Evolutionary conservation across 208 protist genomes (phyloP), one percentile per base, ranked within the genome.

Genomic region (Balamuthia mandrillaris): DNA sequence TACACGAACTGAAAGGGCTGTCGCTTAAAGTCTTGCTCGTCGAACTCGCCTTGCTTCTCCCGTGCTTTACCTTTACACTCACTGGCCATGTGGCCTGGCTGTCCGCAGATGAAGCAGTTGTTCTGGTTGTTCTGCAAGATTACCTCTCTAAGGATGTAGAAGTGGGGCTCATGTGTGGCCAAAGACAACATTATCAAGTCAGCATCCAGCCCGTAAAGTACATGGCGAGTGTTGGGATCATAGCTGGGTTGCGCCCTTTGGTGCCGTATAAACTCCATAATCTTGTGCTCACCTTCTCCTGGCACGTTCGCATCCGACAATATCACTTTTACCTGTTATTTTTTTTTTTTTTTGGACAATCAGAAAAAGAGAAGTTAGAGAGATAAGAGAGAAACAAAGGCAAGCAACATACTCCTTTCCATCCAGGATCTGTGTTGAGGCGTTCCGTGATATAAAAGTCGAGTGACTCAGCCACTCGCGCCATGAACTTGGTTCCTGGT

Each of bases 401-500:
- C 6, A 51, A 35, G 2, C 56, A 47, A 18, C 37, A 24, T 29
- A 97, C 85, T 24, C 95, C 61, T 16, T 86, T 86, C 97, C 97
- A 99, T 18, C 65, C 88, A 1, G 93, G 90, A 87, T 99, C 95
- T 21, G 94, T 96, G 65, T 96, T 95, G 16, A 99, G 78, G 83
- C 96, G 96, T 68, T 97, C 93, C 88, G 95, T 81, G 51, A 99
- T 93, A 91, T 98, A 99, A 87, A 92, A 97, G 85, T 96, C 93
- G n/a, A 99, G 84, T 44, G 92, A 91, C 21, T 92, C 33, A 9
- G 94, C 91, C 0, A 99, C 88, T 0, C 94, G 90, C 86, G 96
- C 94, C 98, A 99, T 99, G 88, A 99, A 99, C 37, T 90, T 84
- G 6, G 98, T 99, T 33, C 98, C 98, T 3, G 98, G 98, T 1